Base-by-base conservation (phyloP, 441 rosid genomes). In the Capsella rubella region DNA sequence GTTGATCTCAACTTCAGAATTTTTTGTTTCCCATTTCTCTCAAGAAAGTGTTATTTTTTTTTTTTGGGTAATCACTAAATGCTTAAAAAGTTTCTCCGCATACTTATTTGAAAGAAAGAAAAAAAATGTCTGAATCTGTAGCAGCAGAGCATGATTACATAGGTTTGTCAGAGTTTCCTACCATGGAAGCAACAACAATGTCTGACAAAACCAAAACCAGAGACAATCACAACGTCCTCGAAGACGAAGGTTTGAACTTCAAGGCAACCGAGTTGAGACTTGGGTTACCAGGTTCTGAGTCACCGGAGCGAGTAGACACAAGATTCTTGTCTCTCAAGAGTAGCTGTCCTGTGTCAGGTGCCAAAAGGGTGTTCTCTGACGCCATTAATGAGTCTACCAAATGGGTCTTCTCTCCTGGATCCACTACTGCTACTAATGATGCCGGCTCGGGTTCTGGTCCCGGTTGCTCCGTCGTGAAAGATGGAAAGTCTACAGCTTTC, bases 221-320 rank as follows among this genome's bases (percentile, higher is more conserved):
- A 59, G 67, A 60, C 69, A 74, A 61, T 53, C 74, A 52, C 37
- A 72, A 35, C 25, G 50, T 5, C 49, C 3, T 21, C 25, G 25
- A 62, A 11, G 45, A 80, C 4, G 53, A 31, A 46, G 83, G 83
- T 74, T 69, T 87, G 6, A 82, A 84, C 74, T 76, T 85, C 71
- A 87, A 84, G 76, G 94, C 92, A 13, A 89, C 94, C 15, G 92
- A 91, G 88, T 74, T 91, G 75, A 85, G 93, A 73, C 95, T 91
- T 64, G 97, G 95, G 57, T 80, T 91, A 76, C 97, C 97, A 3
- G 97, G 97, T 31, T 89, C 87, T 9, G 84, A 78, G 66, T 87
- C 97, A 12, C 89, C 90, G 8, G 87, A 78, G 31, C 81, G 90
- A 74, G 84, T 78, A 7, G 80, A 78, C 45, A 9, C 67, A 3